Evolutionary conservation across 495 filamentous ascomycete genomes (phyloP), one percentile per base, ranked within the genome.

Genomic region (Penicillium lagena): DNA sequence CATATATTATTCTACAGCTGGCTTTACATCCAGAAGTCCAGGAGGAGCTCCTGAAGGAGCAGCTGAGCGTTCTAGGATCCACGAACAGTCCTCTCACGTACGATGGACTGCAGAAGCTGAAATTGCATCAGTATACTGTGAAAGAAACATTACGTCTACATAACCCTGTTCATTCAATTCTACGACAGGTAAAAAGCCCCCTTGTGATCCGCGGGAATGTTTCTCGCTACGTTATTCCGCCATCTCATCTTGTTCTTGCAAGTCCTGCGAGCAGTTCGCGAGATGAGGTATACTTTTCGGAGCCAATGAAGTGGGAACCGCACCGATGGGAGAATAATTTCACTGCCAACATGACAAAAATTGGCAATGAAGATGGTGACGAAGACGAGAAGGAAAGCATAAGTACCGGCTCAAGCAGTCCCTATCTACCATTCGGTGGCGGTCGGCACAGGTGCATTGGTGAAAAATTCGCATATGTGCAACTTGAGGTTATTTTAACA

Each of bases 81-180:
- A 70, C 77, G 45, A 55, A 79, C 14, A 72, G 71, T 28, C 39
- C 45, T n/a, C 63, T 81, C 29, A 79, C 76, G 2, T 72, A 76
- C 51, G 79, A 83, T 34, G 60, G 63, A 40, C 60, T 82, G 14
- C 53, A 71, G 45, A 68, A 69, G 39, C 64, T 83, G 17, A 71
- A 76, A 7, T 67, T 83, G 12, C 71, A 80, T 59, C 40, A 56
- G 40, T 72, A 79, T 47, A 71, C 76, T 11, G 76, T 83, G 49
- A 77, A 77, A 50, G 79, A 83, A 55, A 83, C 79, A 12, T 67
- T 83, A 8, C 76, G 79, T 37, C 62, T 83, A 17, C 79, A 82
- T 56, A 68, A 79, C 14, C 79, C 79, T 2, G 82, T 83, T 44
- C 79, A 83, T 59, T 74, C 68, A 29, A 79, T 83, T 46, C 75